Evolutionary conservation across 305 asterid genomes (phyloP).

Genomic region (Rubia tinctorum): DNA sequence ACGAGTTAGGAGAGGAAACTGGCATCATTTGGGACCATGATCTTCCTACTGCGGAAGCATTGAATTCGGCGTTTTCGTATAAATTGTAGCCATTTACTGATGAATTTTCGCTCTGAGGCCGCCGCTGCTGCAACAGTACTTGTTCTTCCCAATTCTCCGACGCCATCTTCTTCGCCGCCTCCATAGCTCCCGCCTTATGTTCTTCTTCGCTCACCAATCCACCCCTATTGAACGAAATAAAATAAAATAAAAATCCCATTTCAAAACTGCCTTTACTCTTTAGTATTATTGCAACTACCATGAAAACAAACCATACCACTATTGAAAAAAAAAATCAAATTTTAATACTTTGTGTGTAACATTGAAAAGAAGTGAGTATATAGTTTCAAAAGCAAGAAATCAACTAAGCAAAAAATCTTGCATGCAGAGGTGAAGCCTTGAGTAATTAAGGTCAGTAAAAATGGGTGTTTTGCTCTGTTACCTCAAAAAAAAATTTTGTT

Average conservation of each 20-base stretch:
- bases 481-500: too few species aligned
- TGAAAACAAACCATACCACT: too few species aligned
- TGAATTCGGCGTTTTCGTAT: slow-evolving; percentile 32
- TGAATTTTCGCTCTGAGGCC: slow-evolving; percentile 33
- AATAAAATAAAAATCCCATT: too few species aligned
- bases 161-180: slow-evolving; percentile 30
- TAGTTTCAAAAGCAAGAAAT: background rate
- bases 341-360: background rate
- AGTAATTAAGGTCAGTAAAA: background rate
- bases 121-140: slow-evolving; percentile 27
- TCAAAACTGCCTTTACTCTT: background rate
- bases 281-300: background rate
- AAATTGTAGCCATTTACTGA: slow-evolving; percentile 15
- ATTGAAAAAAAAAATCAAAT: too few species aligned
- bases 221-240: slow-evolving; percentile 31
- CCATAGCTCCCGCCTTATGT: slow-evolving; percentile 26
- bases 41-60: slow-evolving; percentile 6
- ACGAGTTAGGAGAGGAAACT: slow-evolving; percentile 54
- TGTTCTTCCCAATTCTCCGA: slow-evolving; percentile 53
- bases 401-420: background rate
- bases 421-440: slow-evolving; percentile 2
- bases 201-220: slow-evolving; percentile 59
- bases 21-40: slow-evolving; percentile 40
- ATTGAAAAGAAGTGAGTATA: too few species aligned
- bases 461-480: background rate